These are phyloP conservation scores for Hymenoscyphus linearis DNA, from an alignment of 2,329 filamentous ascomycete genomes.

Conservation along the genomic window DNA sequence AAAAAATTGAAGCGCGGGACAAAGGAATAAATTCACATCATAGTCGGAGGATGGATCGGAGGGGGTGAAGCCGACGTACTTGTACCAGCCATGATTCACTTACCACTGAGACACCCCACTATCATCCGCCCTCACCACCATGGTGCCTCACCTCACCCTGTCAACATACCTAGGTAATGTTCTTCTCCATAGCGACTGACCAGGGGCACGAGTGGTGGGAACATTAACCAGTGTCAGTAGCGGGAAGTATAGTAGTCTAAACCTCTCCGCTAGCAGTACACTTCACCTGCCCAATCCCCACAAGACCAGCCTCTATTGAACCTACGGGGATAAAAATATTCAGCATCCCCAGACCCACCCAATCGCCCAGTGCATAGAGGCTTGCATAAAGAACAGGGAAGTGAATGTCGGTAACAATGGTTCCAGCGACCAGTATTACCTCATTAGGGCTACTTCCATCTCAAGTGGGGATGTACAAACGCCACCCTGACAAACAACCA, in stretches of 20 bases:
- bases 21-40: neutral
- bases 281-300: too few species aligned
- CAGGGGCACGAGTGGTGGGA: neutral
- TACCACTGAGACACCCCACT: neutral
- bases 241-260: too few species aligned
- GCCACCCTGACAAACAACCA: too few species aligned
- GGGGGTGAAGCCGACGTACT: neutral
- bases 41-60: neutral
- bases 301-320: too few species aligned
- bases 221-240: too few species aligned
- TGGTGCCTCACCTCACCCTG: neutral
- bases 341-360: too few species aligned
- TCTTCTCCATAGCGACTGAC: neutral
- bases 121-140: neutral
- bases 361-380: neutral
- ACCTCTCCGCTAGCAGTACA: too few species aligned
- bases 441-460: too few species aligned
- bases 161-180: neutral
- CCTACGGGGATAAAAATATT: too few species aligned
- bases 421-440: too few species aligned
- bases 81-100: neutral
- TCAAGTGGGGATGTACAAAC: too few species aligned
- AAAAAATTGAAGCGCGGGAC: neutral
- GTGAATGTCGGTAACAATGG: neutral
- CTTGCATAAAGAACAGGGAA: neutral